Base-by-base conservation (phyloP, 2,329 filamentous ascomycete species). In the Neofusicoccum parvum region DNA sequence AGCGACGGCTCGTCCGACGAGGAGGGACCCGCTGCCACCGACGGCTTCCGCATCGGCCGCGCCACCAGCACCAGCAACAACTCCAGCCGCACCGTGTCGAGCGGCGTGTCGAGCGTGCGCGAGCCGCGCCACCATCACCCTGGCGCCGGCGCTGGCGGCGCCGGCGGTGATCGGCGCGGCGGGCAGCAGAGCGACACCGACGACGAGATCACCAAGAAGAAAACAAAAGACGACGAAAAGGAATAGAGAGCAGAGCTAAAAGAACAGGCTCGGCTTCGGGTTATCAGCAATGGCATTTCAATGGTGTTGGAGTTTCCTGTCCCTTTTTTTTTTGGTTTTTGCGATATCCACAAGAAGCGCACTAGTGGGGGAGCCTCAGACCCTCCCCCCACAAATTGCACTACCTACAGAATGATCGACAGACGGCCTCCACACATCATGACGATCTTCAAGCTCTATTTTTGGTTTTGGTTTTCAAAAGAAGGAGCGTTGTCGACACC, bases 31-130 rank as follows among this genome's bases (percentile, higher is more conserved):
- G 36, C 27, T 23, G 23, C 23, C 23, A 23, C 23, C 23, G 23
- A 23, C 3, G 54, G 37, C 53, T 20, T 23, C 39, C 5, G 37
- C 15, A 45, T 46, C 15, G 39, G 27, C 3, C 27, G 32, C 10
- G 14, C 39, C 10, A 37, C 5, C 17, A 60, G 27, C 11, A 37
- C 15, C 4, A 32, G 56, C 43, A 37, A 37, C 9, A 12, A 23
- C 5, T 48, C 56, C 5, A 60, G 56, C 43, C 56, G 43, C n/a
- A 60, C 56, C n/a, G 56, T 60, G 5, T 60, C 56, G n/a, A 60
- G 56, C 43, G 56, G 56, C n/a, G 56, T 48, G 56, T 60, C 56
- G 14, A 17, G 41, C 5, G 56, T 60, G 41, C 43, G n/a, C 23
- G 12, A 11, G 43, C 32, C 12, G 10, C 43, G 6, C 27, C 27